Evolutionary conservation across 306 rosid species (phyloP).

Genomic region (Quercus engelmannii): DNA sequence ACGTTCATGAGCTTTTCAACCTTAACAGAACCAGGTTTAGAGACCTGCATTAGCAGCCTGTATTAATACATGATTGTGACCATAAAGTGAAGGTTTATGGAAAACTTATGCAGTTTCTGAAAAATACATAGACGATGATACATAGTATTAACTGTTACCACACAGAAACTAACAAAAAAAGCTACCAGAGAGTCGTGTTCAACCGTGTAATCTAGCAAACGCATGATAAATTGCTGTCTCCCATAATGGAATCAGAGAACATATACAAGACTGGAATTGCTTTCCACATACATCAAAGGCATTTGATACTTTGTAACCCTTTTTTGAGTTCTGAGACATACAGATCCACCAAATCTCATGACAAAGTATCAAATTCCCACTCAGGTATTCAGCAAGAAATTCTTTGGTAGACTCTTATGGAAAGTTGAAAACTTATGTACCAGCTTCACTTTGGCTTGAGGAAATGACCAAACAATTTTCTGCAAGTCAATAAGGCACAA

Average conservation of each 20-base stretch:
- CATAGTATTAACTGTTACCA: not conserved
- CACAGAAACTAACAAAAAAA: not conserved
- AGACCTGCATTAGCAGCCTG: conserved; percentile 59
- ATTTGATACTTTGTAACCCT: not conserved
- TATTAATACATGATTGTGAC: conserved; percentile 2
- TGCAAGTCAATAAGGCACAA: not conserved
- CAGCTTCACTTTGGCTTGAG: not conserved
- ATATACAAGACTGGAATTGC: not conserved
- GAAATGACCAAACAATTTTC: not conserved
- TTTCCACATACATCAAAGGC: not conserved
- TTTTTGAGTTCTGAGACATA: not conserved
- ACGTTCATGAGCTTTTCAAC: conserved; percentile 89
- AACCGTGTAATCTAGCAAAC: not conserved
- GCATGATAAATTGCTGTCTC: not conserved
- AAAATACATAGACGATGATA: not conserved
- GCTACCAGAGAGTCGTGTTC: not conserved
- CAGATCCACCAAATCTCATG: not conserved
- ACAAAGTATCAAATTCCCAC: not conserved
- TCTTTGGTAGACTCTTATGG: not conserved
- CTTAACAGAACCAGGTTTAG: conserved; percentile 82
- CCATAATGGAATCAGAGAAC: not conserved
- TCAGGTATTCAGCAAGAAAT: not conserved
- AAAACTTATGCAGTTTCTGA: not conserved
- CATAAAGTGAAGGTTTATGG: conserved; percentile 8
- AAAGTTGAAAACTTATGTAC: not conserved